Base-by-base conservation (phyloP, 2,329 filamentous ascomycete species). In the Aphanocladium album region DNA sequence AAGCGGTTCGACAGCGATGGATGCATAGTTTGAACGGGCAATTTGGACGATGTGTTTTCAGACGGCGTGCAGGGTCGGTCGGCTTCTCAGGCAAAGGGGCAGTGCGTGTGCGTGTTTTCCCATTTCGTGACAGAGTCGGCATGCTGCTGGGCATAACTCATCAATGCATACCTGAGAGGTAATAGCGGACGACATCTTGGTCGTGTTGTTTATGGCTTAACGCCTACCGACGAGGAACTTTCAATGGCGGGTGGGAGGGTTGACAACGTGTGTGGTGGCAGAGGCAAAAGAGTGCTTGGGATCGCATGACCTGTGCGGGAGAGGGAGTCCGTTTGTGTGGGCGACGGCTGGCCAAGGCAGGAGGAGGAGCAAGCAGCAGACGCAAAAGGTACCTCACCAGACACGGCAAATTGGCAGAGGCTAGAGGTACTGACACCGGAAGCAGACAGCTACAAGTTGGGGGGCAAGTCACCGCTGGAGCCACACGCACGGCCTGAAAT, bases 121-220 rank as follows among this genome's bases (percentile, higher is more conserved):
- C 41, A 39, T 19, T 21, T 57, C 9, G 21, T 50, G 45, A 33
- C 35, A n/a, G 39, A 39, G 19, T 43, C 23, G 14, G 25, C 21
- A 23, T 30, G 27, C 21, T 5, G n/a, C n/a, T 6, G 7, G n/a
- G 23, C 25, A 27, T 25, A 9, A 39, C 25, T 53, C 8, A 46
- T 52, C 39, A 62, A 65, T 65, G 77, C 80, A 64, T 74, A 85
- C 83, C 81, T 84, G 83, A 67, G 80, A 81, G 76, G 78, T 81
- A 54, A 60, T 46, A 33, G 57, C 23, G 80, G 85, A 80, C 78
- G 82, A 83, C 82, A 85, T 85, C 73, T 76, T 84, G 82, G 73
- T 73, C 73, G 77, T 81, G 77, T 75, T 76, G 57, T 61, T 56
- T 70, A 72, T 76, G 73, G 73, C 76, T 77, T 74, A 76, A 80